Base-by-base conservation (phyloP, 768 basidiomycete species). In the Mycena capillaripes region DNA sequence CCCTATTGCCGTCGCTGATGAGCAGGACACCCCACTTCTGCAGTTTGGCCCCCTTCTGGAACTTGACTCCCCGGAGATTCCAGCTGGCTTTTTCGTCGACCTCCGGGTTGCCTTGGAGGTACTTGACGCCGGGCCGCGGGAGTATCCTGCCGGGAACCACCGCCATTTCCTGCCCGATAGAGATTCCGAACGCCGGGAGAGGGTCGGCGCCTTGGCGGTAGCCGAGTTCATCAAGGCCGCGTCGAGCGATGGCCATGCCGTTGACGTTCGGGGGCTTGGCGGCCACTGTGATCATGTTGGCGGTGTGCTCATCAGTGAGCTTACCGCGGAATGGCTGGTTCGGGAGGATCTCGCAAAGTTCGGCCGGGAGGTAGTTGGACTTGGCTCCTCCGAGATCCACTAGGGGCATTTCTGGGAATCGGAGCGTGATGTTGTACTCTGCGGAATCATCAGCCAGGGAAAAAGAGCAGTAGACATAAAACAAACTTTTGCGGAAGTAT, bases 211-310 rank as follows among this genome's bases (percentile, higher is more conserved):
- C 76, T 14, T 84, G 76, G 19, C 83, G 77, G 73, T 91, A 87
- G 1, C 94, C 95, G 4, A 96, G 86, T 27, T 85, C 83, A 8
- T 82, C 79, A 30, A 96, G 85, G 3, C 95, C 95, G 34, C 86
- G 84, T 14, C 85, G 81, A n/a, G 89, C 84, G 71, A 96, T 95
- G 23, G 86, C 75, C 2, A 76, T 75, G 0, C 91, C 93, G 77
- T 95, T 96, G 73, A 88, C 81, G n/a, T 86, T 88, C 2, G 95
- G 95, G 1, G 88, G 88, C 52, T 91, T 90, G 66, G 93, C 93
- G 0, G 95, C 94, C 56, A 83, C 83, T 12, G 81, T 87, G 65
- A 96, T 93, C 95, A 96, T 95, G 11, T 80, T 78, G 1, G 92
- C 87, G 0, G 94, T 95, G 74, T 94, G 92, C 4, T 88, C 87